These are phyloP conservation scores for Smittium culicis DNA, from an alignment of 371 early-diverging fungal genomes.

Conservation along the genomic window DNA sequence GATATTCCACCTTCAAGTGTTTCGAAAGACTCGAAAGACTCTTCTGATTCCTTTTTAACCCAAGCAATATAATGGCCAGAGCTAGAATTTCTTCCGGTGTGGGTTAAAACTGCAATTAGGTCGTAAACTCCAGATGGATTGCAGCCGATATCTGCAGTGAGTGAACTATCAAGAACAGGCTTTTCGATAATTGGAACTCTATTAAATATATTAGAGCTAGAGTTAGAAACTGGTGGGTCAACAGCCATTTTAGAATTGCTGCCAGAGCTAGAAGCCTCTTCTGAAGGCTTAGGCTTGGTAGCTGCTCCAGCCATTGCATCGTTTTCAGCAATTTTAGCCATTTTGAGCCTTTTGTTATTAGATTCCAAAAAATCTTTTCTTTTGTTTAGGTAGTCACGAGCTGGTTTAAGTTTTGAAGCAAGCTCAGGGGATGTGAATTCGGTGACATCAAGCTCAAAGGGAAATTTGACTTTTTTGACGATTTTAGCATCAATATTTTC, in stretches of 20 bases:
- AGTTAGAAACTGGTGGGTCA: neutral
- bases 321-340: conserved; percentile 9
- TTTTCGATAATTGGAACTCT: too few relatives aligned
- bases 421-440: conserved; percentile 77
- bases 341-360: conserved; percentile 37
- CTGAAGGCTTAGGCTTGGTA: conserved; percentile 8
- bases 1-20: conserved; percentile 14
- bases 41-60: conserved; percentile 47
- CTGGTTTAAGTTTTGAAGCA: conserved; percentile 57
- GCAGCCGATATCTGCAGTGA: conserved; percentile 63
- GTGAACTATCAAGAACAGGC: conserved; percentile 45
- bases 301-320: neutral
- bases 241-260: neutral
- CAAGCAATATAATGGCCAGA: conserved; percentile 83
- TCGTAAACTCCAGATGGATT: conserved; percentile 71
- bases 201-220: too few relatives aligned
- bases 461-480: conserved; percentile 79
- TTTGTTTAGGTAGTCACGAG: conserved; percentile 53
- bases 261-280: neutral
- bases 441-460: conserved; percentile 73
- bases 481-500: conserved; percentile 87
- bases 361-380: conserved; percentile 54
- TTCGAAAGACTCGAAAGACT: conserved; percentile 13
- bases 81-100: conserved; percentile 29
- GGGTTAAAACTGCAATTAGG: conserved; percentile 49